These are phyloP conservation scores for Alternaria brassicae DNA, from an alignment of 2,329 filamentous ascomycete species.

Conservation along the genomic window DNA sequence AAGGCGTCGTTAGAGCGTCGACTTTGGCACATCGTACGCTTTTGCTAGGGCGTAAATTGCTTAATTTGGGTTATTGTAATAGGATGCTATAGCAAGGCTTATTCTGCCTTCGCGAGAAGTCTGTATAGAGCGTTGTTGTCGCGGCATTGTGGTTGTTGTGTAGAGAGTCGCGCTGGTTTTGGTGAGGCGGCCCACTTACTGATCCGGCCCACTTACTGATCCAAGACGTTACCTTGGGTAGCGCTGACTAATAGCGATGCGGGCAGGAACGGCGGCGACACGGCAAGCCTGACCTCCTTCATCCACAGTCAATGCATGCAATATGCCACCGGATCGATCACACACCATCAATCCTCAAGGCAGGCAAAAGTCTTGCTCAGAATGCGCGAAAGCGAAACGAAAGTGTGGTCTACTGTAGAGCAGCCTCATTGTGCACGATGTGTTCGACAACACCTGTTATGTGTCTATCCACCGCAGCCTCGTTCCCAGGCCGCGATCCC, in stretches of 20 bases:
- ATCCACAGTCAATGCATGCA: background rate
- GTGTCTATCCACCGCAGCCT: constrained; percentile 52
- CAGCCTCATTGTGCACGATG: constrained; percentile 63
- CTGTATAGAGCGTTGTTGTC: too few relatives aligned
- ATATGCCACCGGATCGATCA: constrained; percentile 52
- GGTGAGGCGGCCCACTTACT: too few relatives aligned
- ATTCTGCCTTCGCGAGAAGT: too few relatives aligned
- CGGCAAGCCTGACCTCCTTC: background rate
- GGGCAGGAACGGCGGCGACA: background rate
- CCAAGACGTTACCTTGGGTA: too few relatives aligned
- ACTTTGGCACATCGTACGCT: too few relatives aligned
- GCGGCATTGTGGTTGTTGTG: too few relatives aligned
- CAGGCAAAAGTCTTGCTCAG: constrained; percentile 62
- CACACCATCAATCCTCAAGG: constrained; percentile 33
- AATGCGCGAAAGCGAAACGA: constrained; percentile 65
- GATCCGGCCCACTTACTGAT: too few relatives aligned
- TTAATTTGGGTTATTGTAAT: too few relatives aligned
- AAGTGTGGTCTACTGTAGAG: constrained; percentile 63
- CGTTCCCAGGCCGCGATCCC: background rate
- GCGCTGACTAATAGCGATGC: constrained; percentile 11
- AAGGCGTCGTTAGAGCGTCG: too few relatives aligned
- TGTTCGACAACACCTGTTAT: constrained; percentile 56
- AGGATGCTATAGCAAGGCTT: too few relatives aligned
- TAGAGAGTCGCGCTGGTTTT: too few relatives aligned
- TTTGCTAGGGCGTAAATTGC: too few relatives aligned